Base-by-base conservation (phyloP, 2,329 filamentous ascomycete species). In the Ascocoryne sarcoides region DNA sequence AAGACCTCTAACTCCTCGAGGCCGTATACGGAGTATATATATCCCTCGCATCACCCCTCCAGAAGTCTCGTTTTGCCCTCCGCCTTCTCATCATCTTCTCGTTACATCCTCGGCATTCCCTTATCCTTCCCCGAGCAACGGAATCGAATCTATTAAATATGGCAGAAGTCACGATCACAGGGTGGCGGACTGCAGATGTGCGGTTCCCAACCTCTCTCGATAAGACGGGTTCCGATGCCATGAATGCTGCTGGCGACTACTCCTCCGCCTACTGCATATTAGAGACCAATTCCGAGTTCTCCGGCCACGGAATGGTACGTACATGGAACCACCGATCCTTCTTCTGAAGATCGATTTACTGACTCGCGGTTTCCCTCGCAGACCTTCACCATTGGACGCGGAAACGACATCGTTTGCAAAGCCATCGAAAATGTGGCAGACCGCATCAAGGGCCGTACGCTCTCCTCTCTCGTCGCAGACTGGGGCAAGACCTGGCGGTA, bases 141-240 rank as follows among this genome's bases (percentile, higher is more conserved):
- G n/a, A n/a, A n/a, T n/a, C n/a, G n/a, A n/a, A n/a, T n/a, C 32
- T 32, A 32, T 19, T 42, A 52, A 21, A n/a, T 17, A 72, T 72
- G 68, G 52, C 64, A 36, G 74, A 80, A 53, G 70, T 86, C 55
- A 84, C 76, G 43, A 84, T 87, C 59, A 86, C 79, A 40, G 75
- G 79, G 48, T 86, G 78, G 69, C 68, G 66, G 50, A 83, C 80
- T 44, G 73, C 79, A 58, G 82, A 87, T 66, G 80, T 87, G 60
- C 77, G 82, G 53, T 87, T 87, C 61, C 82, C 82, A 62, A 95
- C 88, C n/a, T 95, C 88, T 30, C 78, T 95, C 46, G 87, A 94
- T 66, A 92, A 90, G 68, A 94, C 87, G n/a, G 88, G 88, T 56
- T 93, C 86, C 7, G 89, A 95, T 75, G 89, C 87, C 57, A 95